Conservation (phyloP, 2,329 filamentous ascomycete species). For the Diaporthe citri region DNA sequence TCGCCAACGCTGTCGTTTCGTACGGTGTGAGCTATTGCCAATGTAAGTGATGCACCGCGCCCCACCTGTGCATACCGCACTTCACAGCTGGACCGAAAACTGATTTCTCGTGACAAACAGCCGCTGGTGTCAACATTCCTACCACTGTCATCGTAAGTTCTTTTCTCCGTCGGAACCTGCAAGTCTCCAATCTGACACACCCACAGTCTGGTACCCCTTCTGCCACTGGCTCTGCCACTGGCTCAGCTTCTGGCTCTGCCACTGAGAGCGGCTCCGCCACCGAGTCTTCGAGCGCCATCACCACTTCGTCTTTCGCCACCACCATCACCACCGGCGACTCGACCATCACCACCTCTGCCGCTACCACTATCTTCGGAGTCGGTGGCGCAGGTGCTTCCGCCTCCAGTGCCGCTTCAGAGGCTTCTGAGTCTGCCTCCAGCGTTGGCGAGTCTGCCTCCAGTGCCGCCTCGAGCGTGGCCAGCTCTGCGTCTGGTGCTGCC, state of each 20-base stretch:
- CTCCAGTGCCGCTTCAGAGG: conserved; percentile 41
- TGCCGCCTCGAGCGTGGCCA: conserved; percentile 41
- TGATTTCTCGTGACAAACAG: conserved; percentile 43
- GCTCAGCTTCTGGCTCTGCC: conserved; percentile 22
- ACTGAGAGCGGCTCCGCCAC: conserved; percentile 31
- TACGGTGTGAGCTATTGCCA: conserved; percentile 57
- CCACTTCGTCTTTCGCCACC: conserved; percentile 55
- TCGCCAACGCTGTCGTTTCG: conserved; percentile 53
- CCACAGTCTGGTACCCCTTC: conserved; percentile 41
- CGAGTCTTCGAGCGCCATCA: conserved; percentile 44
- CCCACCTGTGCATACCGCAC: neutral
- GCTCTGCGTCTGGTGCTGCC: conserved; percentile 42
- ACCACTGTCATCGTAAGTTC: conserved; percentile 46
- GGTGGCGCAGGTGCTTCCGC: conserved; percentile 42
- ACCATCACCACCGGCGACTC: conserved; percentile 51
- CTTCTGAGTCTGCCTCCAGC: conserved; percentile 43
- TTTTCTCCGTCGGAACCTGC: neutral
- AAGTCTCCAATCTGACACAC: neutral
- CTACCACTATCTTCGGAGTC: conserved; percentile 51
- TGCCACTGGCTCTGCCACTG: conserved; percentile 41
- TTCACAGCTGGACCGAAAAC: conserved; percentile 12
- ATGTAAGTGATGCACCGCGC: conserved; percentile 45
- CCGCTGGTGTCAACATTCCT: conserved; percentile 52
- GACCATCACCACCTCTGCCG: conserved; percentile 52
- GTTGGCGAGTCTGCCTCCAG: conserved; percentile 43